phyloP scores from a whole-genome alignment of 257 asterid genomes.

The Solanum phureja region DNA sequence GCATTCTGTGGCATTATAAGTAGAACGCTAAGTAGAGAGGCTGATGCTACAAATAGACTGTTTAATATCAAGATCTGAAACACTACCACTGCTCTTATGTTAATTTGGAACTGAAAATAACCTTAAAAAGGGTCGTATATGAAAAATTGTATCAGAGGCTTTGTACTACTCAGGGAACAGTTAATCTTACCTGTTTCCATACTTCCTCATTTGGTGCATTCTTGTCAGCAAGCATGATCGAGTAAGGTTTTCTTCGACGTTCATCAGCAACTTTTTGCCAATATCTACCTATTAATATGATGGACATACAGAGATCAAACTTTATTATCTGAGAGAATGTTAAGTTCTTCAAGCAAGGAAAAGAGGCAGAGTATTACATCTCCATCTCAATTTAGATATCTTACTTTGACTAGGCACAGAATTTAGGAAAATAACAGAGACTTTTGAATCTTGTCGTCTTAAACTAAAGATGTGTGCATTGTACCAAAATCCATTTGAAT shows the following conservation, averaged over 20 bases:
- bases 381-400: background rate
- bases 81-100: background rate
- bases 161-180: background rate
- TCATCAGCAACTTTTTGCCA: slow-evolving; percentile 86
- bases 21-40: background rate
- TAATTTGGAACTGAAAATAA: slow-evolving; percentile 1
- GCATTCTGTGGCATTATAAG: background rate
- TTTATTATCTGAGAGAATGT: background rate
- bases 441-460: background rate
- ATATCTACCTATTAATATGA: slow-evolving; percentile 47
- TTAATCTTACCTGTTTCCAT: slow-evolving; percentile 64
- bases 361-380: background rate
- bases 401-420: background rate
- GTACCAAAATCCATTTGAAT: background rate
- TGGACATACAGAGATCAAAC: background rate
- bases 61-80: background rate
- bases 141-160: background rate
- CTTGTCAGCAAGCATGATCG: slow-evolving; percentile 93
- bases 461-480: background rate
- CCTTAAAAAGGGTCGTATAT: background rate
- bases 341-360: background rate
- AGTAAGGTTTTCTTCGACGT: slow-evolving; percentile 65
- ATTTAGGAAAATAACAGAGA: background rate
- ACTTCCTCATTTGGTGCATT: slow-evolving; percentile 97
- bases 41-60: background rate